A percentile compares a stretch with the other conserved stretches of the same genome.
These are phyloP conservation scores for Cryphonectria carpinicola DNA, from an alignment of 2,329 filamentous ascomycete species.

Conservation along the genomic window DNA sequence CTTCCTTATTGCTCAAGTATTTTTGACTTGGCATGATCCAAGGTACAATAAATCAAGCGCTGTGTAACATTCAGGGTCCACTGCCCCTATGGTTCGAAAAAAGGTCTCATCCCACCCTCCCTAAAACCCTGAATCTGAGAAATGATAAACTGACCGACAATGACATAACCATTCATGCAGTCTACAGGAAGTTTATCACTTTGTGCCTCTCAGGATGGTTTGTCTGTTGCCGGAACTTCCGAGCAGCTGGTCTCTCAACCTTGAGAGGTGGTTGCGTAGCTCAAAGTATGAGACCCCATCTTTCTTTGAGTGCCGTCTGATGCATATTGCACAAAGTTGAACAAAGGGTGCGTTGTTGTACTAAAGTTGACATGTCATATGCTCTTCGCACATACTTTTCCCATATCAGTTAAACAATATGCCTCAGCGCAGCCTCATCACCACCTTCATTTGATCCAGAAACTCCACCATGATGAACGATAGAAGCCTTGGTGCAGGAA, in stretches of 20 bases:
- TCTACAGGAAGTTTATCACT: background rate
- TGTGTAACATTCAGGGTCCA: background rate
- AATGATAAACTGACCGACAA: background rate
- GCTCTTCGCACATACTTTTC: background rate
- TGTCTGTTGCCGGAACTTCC: background rate
- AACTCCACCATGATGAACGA: background rate
- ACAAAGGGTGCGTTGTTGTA: background rate
- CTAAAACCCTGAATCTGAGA: background rate
- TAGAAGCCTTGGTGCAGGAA: background rate
- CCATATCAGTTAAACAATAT: background rate
- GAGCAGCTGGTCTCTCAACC: background rate
- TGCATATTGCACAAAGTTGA: background rate
- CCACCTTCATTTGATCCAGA: background rate
- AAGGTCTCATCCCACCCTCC: background rate
- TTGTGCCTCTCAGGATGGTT: background rate
- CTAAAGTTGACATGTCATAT: background rate
- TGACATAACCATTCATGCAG: background rate
- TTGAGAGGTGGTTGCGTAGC: background rate
- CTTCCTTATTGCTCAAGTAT: background rate
- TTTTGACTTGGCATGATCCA: background rate
- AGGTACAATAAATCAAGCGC: background rate
- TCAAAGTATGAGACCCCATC: background rate
- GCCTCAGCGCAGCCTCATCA: background rate
- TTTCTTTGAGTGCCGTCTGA: background rate
- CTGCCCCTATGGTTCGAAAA: background rate